Evolutionary conservation across 768 basidiomycete genomes (phyloP).

Genomic region (Leccinum broughii): DNA sequence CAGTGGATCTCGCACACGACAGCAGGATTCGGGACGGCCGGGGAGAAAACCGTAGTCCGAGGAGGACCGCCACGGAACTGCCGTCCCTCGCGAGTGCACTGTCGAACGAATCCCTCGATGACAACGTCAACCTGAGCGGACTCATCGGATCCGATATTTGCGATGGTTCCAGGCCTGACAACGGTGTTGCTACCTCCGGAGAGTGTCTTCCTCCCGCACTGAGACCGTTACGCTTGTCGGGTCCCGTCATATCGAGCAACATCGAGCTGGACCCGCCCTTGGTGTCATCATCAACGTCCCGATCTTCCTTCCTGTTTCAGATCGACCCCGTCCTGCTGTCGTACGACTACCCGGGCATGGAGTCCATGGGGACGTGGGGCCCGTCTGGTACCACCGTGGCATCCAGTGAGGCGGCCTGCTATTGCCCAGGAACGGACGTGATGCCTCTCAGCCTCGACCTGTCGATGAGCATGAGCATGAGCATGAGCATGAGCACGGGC

Average conservation of each 20-base stretch:
- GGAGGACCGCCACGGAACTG: background rate
- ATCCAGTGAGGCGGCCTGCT: background rate
- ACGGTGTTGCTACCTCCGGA: background rate
- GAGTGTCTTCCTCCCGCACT: slow-evolving; percentile 25
- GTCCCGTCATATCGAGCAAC: slow-evolving; percentile 4
- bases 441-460: background rate
- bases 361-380: background rate
- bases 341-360: slow-evolving; percentile 11
- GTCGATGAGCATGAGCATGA: background rate
- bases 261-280: background rate
- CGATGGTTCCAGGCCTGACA: slow-evolving; percentile 11
- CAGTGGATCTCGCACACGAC: background rate
- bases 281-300: background rate
- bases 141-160: background rate
- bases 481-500: background rate
- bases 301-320: slow-evolving; percentile 12
- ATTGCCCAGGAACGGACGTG: background rate
- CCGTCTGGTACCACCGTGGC: background rate
- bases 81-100: slow-evolving; percentile 23
- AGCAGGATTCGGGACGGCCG: background rate
- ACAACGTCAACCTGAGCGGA: slow-evolving; percentile 9
- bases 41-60: background rate
- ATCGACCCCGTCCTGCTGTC: slow-evolving; percentile 32
- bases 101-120: slow-evolving; percentile 19
- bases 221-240: slow-evolving; percentile 22